These are phyloP conservation scores for Paramyrothecium sp. DNA, from an alignment of 2,329 filamentous ascomycete species.

Conservation along the genomic window DNA sequence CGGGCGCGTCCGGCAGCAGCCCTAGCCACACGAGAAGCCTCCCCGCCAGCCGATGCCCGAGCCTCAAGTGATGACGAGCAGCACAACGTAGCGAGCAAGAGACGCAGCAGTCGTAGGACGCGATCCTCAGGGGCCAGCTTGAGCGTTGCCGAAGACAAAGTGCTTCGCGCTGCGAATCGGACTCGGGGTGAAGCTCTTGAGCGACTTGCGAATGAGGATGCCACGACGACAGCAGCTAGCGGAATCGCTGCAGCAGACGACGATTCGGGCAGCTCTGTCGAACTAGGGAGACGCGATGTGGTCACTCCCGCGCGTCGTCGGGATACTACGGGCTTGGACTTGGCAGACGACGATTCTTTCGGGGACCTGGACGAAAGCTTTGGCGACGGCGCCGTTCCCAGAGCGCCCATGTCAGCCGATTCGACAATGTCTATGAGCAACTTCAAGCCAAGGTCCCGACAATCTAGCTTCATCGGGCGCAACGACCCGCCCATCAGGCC, in stretches of 20 bases:
- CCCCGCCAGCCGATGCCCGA: conserved; percentile 13
- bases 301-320: conserved; percentile 31
- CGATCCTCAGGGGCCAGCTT: conserved; percentile 16
- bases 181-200: conserved; percentile 35
- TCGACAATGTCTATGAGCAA: conserved; percentile 45
- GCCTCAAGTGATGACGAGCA: conserved; percentile 11
- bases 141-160: conserved; percentile 21
- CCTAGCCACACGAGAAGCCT: conserved; percentile 16
- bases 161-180: conserved; percentile 20
- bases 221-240: conserved; percentile 20
- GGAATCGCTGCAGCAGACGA: conserved; percentile 22
- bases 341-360: conserved; percentile 47
- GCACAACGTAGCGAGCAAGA: conserved; percentile 13
- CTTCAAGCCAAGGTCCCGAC: conserved; percentile 44
- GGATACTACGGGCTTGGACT: conserved; percentile 47
- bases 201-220: conserved; percentile 31
- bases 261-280: conserved; percentile 30
- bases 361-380: conserved; percentile 43
- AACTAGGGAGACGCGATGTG: conserved; percentile 33
- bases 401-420: conserved; percentile 36
- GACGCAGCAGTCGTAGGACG: conserved; percentile 21
- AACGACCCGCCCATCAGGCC: conserved; percentile 52
- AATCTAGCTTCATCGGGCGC: conserved; percentile 50
- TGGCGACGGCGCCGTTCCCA: conserved; percentile 33
- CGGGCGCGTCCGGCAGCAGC: conserved; percentile 23